Conservation (phyloP, 2,329 filamentous ascomycete genomes). For the Simplicillium sp. region DNA sequence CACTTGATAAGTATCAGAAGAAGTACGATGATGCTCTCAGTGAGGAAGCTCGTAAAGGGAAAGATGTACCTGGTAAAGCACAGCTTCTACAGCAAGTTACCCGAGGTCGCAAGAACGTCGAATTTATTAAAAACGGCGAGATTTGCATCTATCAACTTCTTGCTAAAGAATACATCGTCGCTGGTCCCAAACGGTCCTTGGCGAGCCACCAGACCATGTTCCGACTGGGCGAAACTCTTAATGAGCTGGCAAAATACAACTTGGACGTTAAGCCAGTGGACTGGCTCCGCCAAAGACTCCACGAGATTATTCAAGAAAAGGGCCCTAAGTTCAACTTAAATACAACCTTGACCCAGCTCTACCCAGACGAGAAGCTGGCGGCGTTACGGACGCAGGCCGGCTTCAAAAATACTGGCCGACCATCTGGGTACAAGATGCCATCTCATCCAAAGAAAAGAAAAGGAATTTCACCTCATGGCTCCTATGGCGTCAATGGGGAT, state of each 20-base stretch:
- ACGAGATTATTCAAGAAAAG: constrained; percentile 34
- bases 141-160: constrained; percentile 49
- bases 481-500: background rate
- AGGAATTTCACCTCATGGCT: background rate
- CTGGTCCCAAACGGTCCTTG: constrained; percentile 26
- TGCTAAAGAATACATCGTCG: constrained; percentile 36
- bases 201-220: constrained; percentile 48
- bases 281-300: constrained; percentile 48
- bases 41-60: constrained; percentile 20
- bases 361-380: constrained; percentile 44
- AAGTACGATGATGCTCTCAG: constrained; percentile 31
- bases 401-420: constrained; percentile 47
- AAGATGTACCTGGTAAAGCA: constrained; percentile 34
- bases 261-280: constrained; percentile 42
- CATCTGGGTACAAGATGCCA: constrained; percentile 34
- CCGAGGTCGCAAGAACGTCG: constrained; percentile 40
- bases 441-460: constrained; percentile 4
- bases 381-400: constrained; percentile 41
- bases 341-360: constrained; percentile 42
- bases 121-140: constrained; percentile 38
- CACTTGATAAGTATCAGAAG: constrained; percentile 36
- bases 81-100: constrained; percentile 47
- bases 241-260: constrained; percentile 43
- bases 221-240: constrained; percentile 42
- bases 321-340: constrained; percentile 41